Base-by-base conservation (phyloP, 2,329 filamentous ascomycete species). In the Penicillium aurantiogriseum region DNA sequence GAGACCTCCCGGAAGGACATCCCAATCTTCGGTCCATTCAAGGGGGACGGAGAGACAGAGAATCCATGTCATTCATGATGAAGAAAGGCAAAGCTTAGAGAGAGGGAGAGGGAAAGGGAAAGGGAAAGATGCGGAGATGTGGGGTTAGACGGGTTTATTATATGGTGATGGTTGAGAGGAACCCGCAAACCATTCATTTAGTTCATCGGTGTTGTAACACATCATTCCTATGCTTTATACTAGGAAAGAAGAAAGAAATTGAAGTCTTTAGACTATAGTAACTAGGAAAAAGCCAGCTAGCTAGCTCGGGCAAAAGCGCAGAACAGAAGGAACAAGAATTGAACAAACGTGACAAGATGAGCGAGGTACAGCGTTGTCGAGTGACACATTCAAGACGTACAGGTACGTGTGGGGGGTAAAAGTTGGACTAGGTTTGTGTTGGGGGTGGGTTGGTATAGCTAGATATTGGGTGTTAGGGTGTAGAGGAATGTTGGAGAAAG, bases 241-340 rank as follows among this genome's bases (percentile, higher is more conserved):
- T n/a, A 36, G 15, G 17, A 40, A 23, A 29, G 6, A 40, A 36
- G n/a, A 25, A 9, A 33, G 15, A 40, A n/a, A 47, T 38, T 51
- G 31, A 38, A 35, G 31, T 51, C 53, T 55, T 51, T 55, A 40
- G 38, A 55, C 38, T 51, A 55, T 55, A 44, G 6, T 47, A 50
- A 43, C 57, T 38, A 59, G 35, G 36, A 51, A 38, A 48, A 48
- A 46, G 58, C 39, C n/a, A 54, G 48, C 50, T 52, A 56, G 27
- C 56, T 58, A 59, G 51, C 54, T 45, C 21, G 36, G 27, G 29
- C 8, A 25, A 51, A 54, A 50, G 9, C 42, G 9, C 23, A 48
- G 19, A 46, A 48, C 45, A 46, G 36, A 57, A 40, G 35, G 25
- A 46, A 38, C 36, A 36, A 21, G 52, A 36, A 51, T 44, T 51